Evolutionary conservation across 1,284 basidiomycete species (phyloP).

Genomic region (Leccinum ambiguum): DNA sequence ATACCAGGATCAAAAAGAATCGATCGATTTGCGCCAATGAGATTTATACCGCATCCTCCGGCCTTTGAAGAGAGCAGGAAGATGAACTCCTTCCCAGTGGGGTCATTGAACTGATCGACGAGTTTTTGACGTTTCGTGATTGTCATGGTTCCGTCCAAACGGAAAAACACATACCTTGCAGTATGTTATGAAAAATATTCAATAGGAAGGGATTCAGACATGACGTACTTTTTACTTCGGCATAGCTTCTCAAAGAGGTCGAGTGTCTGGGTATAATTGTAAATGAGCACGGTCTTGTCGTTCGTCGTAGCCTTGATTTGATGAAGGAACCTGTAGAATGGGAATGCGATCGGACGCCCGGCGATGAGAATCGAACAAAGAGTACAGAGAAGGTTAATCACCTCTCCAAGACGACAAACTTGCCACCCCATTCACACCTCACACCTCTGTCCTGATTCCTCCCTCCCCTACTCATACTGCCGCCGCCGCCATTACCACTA

Average conservation of each 20-base stretch:
- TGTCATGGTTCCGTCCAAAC: slow-evolving; percentile 92
- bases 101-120: slow-evolving; percentile 97
- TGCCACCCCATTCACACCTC: slow-evolving; percentile 46
- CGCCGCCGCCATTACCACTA: too few species aligned
- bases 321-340: slow-evolving; percentile 71
- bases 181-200: slow-evolving; percentile 6
- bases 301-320: slow-evolving; percentile 79
- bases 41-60: slow-evolving; percentile 97
- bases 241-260: slow-evolving; percentile 92
- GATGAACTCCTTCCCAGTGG: slow-evolving; percentile 92
- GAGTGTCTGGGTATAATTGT: slow-evolving; percentile 97
- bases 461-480: too few species aligned
- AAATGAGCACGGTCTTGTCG: slow-evolving; percentile 99
- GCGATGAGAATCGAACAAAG: background rate
- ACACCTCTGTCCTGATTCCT: too few species aligned
- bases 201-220: background rate
- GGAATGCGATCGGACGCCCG: background rate
- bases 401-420: slow-evolving; percentile 95
- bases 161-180: slow-evolving; percentile 87
- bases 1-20: slow-evolving; percentile 95
- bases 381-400: slow-evolving; percentile 32
- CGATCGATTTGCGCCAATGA: slow-evolving; percentile 95
- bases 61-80: slow-evolving; percentile 97
- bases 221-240: slow-evolving; percentile 67
- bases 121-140: slow-evolving; percentile 96